Percentiles rank a stretch among this genome's conserved stretches.
These are phyloP conservation scores for Euphorbia schlechtendalii DNA, from an alignment of 441 rosid genomes.

Conservation along the genomic window DNA sequence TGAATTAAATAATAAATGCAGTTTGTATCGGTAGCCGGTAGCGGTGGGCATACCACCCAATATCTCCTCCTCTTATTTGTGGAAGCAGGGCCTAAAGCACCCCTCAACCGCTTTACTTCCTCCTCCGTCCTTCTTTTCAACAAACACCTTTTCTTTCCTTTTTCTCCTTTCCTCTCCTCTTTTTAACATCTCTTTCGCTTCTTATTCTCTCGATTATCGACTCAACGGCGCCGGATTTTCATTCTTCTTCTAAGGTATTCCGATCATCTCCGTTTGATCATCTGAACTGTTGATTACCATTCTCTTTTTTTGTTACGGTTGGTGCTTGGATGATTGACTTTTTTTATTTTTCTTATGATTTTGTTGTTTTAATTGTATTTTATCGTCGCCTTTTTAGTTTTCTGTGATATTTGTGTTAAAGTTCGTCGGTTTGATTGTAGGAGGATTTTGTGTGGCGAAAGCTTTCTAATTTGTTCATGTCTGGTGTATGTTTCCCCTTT, in stretches of 20 bases:
- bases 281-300: constrained; percentile 4
- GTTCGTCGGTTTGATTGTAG: too few relatives aligned
- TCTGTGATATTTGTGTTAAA: neutral
- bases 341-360: constrained; percentile 21
- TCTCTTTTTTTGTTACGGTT: too few relatives aligned
- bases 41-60: constrained; percentile 21
- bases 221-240: constrained; percentile 7
- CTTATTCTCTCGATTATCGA: neutral
- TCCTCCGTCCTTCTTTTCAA: constrained; percentile 18
- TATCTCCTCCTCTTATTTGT: constrained; percentile 24
- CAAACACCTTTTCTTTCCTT: neutral
- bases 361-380: constrained; percentile 22
- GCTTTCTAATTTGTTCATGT: neutral
- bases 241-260: constrained; percentile 24
- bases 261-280: constrained; percentile 17
- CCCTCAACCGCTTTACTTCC: constrained; percentile 24
- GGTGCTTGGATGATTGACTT: neutral
- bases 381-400: constrained; percentile 5
- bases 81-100: constrained; percentile 10
- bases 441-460: neutral
- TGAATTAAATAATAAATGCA: neutral
- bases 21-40: constrained; percentile 36
- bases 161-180: neutral
- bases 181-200: constrained; percentile 1
- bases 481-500: neutral